Conservation (phyloP, 495 filamentous ascomycete species). For the Gamarada debralockiae region DNA sequence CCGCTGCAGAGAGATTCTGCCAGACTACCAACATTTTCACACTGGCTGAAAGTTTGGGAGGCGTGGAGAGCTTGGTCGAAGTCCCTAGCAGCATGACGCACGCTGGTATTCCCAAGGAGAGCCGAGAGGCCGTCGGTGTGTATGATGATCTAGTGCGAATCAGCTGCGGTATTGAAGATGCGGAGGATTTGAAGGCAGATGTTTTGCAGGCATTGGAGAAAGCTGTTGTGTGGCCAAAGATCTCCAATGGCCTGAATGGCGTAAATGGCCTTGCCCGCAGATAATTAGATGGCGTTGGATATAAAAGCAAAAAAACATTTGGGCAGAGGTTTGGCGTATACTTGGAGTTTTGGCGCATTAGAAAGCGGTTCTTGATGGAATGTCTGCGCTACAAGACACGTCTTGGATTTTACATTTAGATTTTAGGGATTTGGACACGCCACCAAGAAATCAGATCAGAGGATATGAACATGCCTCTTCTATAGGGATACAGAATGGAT, state of each 20-base stretch:
- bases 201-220: conserved; percentile 79
- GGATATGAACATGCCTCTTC: too few species aligned
- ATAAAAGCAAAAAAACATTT: too few species aligned
- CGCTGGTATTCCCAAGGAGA: conserved; percentile 83
- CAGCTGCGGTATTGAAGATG: conserved; percentile 93
- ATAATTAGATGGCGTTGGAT: not conserved
- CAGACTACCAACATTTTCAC: conserved; percentile 86
- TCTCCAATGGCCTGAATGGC: conserved; percentile 22
- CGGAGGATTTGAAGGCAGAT: conserved; percentile 76
- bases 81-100: conserved; percentile 95
- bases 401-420: too few species aligned
- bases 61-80: conserved; percentile 89
- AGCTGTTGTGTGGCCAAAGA: conserved; percentile 48
- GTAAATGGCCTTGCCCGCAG: conserved; percentile 5
- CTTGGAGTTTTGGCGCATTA: too few species aligned
- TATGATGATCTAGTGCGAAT: conserved; percentile 94
- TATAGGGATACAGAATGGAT: too few species aligned
- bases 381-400: too few species aligned
- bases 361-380: too few species aligned
- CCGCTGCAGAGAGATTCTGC: conserved; percentile 89
- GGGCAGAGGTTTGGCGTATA: too few species aligned
- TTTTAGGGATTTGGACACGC: too few species aligned
- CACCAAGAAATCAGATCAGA: too few species aligned
- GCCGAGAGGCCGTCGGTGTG: conserved; percentile 90
- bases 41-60: conserved; percentile 87